phyloP scores from a whole-genome alignment of 768 basidiomycete species.

The Asterophora parasitica region DNA sequence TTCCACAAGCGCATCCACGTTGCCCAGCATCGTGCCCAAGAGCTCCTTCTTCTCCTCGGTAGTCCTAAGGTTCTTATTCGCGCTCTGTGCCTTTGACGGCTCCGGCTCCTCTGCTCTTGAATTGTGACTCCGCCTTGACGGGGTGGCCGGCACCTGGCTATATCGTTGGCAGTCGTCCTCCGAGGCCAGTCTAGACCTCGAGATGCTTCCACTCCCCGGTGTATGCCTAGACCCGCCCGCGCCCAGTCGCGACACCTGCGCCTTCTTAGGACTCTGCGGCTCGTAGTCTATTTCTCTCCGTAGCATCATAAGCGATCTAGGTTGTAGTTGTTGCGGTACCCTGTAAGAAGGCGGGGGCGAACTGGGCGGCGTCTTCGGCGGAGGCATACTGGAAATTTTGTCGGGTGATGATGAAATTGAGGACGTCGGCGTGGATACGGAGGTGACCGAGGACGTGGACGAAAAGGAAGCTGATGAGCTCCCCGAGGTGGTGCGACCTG shows the following conservation, averaged over 20 bases:
- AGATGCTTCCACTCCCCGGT: conserved; percentile 13
- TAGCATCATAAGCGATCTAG: conserved; percentile 59
- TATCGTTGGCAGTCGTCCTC: conserved; percentile 15
- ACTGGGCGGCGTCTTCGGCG: conserved; percentile 22
- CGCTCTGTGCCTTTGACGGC: conserved; percentile 7
- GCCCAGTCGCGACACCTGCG: conserved; percentile 15
- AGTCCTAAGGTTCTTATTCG: conserved; percentile 36
- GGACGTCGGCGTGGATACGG: conserved; percentile 35
- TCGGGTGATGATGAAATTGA: conserved; percentile 40
- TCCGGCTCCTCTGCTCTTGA: conserved; percentile 9
- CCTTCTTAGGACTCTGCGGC: conserved; percentile 66
- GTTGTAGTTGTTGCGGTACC: conserved; percentile 27
- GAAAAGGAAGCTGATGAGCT: conserved; percentile 38
- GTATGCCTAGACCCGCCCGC: conserved; percentile 14
- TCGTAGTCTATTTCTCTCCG: conserved; percentile 68
- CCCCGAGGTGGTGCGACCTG: conserved; percentile 38
- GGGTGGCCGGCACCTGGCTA: conserved; percentile 6
- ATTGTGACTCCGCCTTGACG: conserved; percentile 6
- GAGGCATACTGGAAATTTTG: conserved; percentile 26
- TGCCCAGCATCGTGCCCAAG: conserved; percentile 78
- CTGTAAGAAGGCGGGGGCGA: conserved; percentile 24
- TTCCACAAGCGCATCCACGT: conserved; percentile 88
- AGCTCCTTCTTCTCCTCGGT: conserved; percentile 83
- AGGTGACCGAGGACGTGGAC: conserved; percentile 37
- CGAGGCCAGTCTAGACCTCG: conserved; percentile 15